A percentile compares a stretch with the other conserved stretches of the same genome.
These are phyloP conservation scores for Monosporascus sp. DNA, from an alignment of 2,329 filamentous ascomycete genomes.

Conservation along the genomic window DNA sequence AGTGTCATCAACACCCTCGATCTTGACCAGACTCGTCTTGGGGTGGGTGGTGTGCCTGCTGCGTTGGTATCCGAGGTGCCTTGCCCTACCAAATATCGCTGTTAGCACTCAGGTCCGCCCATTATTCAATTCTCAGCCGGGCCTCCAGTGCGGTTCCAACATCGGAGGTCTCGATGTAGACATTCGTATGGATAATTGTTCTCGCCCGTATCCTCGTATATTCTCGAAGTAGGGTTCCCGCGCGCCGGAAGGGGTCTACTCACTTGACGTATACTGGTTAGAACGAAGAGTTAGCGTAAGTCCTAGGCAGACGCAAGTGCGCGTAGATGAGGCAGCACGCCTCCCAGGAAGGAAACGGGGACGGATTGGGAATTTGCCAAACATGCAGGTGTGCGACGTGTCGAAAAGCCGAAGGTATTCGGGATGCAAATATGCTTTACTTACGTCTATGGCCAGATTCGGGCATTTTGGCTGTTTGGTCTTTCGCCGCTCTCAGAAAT, in stretches of 20 bases:
- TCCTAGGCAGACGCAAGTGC: neutral
- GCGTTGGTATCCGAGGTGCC: conserved; percentile 97
- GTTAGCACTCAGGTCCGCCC: conserved; percentile 15
- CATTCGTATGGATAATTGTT: neutral
- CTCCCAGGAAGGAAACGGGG: conserved; percentile 11
- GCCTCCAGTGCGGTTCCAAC: neutral
- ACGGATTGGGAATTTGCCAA: conserved; percentile 3
- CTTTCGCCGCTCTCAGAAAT: conserved; percentile 43
- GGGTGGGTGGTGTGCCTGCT: conserved; percentile 88
- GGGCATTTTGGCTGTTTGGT: conserved; percentile 67
- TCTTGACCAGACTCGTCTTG: conserved; percentile 92
- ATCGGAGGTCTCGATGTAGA: neutral
- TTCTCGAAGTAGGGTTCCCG: neutral
- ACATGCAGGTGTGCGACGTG: conserved; percentile 1
- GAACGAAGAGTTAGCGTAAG: conserved; percentile 34
- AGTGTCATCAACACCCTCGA: conserved; percentile 93
- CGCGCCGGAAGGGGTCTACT: conserved; percentile 38
- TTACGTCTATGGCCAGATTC: conserved; percentile 85
- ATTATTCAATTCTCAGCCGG: neutral
- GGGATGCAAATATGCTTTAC: conserved; percentile 32
- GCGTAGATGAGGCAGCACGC: no score
- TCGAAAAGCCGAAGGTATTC: conserved; percentile 9
- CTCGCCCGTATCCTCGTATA: conserved; percentile 2
- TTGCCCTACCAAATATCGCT: conserved; percentile 60
- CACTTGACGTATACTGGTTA: conserved; percentile 91